Percentiles rank a stretch among this genome's conserved stretches.
These are phyloP conservation scores for Alternaria arborescens DNA, from an alignment of 2,329 filamentous ascomycete genomes.

Conservation along the genomic window DNA sequence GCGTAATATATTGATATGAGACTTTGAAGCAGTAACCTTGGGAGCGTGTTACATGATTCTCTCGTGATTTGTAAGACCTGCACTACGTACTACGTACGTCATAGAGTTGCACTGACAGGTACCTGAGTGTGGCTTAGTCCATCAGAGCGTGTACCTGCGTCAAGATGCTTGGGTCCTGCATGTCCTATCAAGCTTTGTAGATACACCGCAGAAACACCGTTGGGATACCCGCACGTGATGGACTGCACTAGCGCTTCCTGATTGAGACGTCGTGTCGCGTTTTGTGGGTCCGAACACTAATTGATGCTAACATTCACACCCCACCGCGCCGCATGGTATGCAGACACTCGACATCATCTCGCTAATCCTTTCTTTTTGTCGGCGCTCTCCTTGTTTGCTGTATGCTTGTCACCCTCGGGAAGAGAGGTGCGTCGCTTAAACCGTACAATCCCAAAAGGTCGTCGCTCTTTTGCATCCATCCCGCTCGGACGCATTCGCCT, in stretches of 20 bases:
- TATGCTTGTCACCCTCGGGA: constrained; percentile 47
- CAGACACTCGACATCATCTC: constrained; percentile 30
- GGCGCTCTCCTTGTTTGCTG: constrained; percentile 44
- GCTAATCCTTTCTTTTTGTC: constrained; percentile 38
- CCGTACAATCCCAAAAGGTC: constrained; percentile 36
- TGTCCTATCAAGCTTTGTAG: constrained; percentile 7
- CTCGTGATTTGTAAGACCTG: neutral
- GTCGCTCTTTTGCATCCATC: constrained; percentile 27
- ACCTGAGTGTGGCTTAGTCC: neutral
- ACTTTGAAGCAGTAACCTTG: neutral
- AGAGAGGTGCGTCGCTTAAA: constrained; percentile 47
- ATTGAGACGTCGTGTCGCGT: constrained; percentile 30
- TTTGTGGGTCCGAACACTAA: constrained; percentile 25
- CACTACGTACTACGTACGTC: constrained; percentile 4
- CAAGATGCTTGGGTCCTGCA: constrained; percentile 5
- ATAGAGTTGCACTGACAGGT: neutral
- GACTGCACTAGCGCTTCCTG: constrained; percentile 9
- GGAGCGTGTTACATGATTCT: neutral
- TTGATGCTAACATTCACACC: constrained; percentile 19
- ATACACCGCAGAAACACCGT: constrained; percentile 11
- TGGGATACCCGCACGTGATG: constrained; percentile 13
- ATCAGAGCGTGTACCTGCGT: constrained; percentile 9
- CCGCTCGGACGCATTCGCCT: constrained; percentile 27
- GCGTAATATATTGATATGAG: neutral
- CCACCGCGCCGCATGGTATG: constrained; percentile 32